These are phyloP conservation scores for Boletus reticulatus DNA, from an alignment of 768 basidiomycete genomes.

Conservation along the genomic window DNA sequence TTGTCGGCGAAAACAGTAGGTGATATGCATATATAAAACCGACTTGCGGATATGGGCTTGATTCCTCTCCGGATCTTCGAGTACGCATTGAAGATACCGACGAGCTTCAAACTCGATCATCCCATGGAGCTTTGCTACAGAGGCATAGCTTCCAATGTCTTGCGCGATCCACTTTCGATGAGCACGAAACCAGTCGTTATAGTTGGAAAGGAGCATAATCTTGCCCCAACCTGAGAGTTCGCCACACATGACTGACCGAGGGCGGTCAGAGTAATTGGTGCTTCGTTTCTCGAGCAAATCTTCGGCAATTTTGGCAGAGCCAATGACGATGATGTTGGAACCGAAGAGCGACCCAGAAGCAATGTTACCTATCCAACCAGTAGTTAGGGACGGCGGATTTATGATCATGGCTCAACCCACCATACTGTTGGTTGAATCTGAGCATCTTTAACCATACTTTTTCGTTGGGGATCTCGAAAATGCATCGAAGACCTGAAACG, in stretches of 20 bases:
- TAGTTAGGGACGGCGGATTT: not conserved
- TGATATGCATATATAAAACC: not conserved
- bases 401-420: not conserved
- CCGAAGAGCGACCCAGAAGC: conserved; percentile 11
- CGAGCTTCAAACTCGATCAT: conserved; percentile 1
- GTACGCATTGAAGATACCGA: not conserved
- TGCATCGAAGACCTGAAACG: conserved; percentile 6
- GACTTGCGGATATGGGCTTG: conserved; percentile 4
- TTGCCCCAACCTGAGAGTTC: conserved; percentile 23
- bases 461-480: conserved; percentile 10
- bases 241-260: conserved; percentile 18
- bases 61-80: not conserved
- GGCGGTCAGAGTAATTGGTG: conserved; percentile 37
- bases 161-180: conserved; percentile 21
- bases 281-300: conserved; percentile 49
- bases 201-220: conserved; percentile 15
- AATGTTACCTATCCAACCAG: conserved; percentile 12
- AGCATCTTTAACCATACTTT: conserved; percentile 12
- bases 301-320: conserved; percentile 38
- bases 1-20: not conserved
- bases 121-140: not conserved
- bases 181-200: conserved; percentile 10
- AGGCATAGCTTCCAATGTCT: not conserved
- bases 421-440: conserved; percentile 12
- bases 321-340: conserved; percentile 42